A percentile compares a stretch with the other conserved stretches of the same genome.
Conservation (phyloP, 495 filamentous ascomycete species). For the Penicillium cosmopolitanum region DNA sequence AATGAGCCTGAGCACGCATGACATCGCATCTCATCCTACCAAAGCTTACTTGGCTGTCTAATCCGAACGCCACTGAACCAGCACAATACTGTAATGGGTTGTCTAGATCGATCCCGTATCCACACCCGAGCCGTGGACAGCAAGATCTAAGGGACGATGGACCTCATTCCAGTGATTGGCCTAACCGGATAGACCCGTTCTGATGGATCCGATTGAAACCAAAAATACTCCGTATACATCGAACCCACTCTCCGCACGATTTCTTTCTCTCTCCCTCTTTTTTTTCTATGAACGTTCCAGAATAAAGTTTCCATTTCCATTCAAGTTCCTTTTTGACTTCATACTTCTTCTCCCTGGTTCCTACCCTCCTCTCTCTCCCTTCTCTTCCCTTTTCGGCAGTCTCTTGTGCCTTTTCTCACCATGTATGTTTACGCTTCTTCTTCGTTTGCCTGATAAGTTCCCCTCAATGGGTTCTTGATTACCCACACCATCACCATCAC, state of each 20-base stretch:
- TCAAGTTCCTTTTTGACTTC: constrained; percentile 8
- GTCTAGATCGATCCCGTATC: constrained; percentile 32
- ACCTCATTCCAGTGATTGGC: constrained; percentile 24
- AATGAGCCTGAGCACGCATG: not conserved
- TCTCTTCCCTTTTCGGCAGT: not conserved
- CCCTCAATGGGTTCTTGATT: constrained; percentile 28
- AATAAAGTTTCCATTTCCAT: constrained; percentile 25
- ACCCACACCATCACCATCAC: constrained; percentile 4
- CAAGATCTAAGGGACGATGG: constrained; percentile 28
- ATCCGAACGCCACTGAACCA: constrained; percentile 3
- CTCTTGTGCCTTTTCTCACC: constrained; percentile 6
- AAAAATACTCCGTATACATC: constrained; percentile 32
- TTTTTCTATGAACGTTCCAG: constrained; percentile 32
- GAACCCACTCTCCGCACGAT: constrained; percentile 26
- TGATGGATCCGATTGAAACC: constrained; percentile 36
- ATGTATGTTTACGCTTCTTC: constrained; percentile 39
- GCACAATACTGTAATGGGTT: not conserved
- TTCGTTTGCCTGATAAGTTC: constrained; percentile 21
- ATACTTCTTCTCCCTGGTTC: constrained; percentile 13
- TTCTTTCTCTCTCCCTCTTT: constrained; percentile 12
- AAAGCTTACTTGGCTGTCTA: constrained; percentile 1
- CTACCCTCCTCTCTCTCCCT: constrained; percentile 3
- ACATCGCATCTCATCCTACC: not conserved
- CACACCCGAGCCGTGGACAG: constrained; percentile 28
- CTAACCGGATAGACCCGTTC: constrained; percentile 38